A percentile compares a stretch with the other conserved stretches of the same genome.
Conservation (phyloP, 1,284 basidiomycete genomes). For the Pascua guehoae region DNA sequence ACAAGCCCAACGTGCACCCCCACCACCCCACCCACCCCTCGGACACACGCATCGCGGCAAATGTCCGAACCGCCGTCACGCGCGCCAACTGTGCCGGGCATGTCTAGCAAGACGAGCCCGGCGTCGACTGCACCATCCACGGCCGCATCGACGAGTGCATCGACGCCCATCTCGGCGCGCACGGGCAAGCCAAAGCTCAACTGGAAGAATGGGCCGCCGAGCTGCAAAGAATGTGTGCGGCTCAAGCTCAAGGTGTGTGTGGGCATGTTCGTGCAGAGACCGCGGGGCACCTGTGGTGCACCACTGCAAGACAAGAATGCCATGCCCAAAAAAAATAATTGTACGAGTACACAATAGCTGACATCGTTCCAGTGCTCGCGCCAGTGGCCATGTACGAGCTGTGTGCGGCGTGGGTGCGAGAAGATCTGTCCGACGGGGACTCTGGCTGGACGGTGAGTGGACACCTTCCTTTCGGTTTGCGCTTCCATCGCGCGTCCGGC, state of each 20-base stretch:
- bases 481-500: no score
- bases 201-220: slow-evolving; percentile 21
- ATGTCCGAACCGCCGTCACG: no score
- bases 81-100: background rate
- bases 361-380: slow-evolving; percentile 19
- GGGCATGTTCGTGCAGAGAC: no score
- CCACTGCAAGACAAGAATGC: no score
- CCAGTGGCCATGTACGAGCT: slow-evolving; percentile 24
- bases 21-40: no score
- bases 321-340: no score
- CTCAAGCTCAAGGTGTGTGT: slow-evolving; percentile 24
- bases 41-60: no score
- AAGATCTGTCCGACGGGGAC: slow-evolving; percentile 22
- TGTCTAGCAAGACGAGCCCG: background rate
- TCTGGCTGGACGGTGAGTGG: slow-evolving; percentile 15
- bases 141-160: background rate
- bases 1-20: no score
- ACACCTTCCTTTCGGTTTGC: background rate
- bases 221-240: slow-evolving; percentile 24
- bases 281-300: no score
- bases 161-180: background rate
- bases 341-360: background rate
- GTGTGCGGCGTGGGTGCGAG: slow-evolving; percentile 21
- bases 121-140: background rate
- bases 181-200: slow-evolving; percentile 15